Conservation (phyloP, 129 eudicot genomes). For the Erigeron canadensis region DNA sequence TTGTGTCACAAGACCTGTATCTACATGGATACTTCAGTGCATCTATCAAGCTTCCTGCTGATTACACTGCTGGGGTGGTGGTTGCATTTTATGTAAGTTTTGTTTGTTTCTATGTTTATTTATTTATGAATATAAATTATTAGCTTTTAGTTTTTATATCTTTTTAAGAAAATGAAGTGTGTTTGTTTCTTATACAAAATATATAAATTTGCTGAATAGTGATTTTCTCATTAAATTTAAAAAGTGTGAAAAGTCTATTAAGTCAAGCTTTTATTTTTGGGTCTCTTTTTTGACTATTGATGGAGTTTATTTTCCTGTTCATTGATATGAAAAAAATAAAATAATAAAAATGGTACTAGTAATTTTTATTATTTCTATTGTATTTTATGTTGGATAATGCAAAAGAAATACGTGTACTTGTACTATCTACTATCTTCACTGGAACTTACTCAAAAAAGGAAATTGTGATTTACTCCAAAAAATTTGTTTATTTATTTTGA, state of each 20-base stretch:
- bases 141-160: background rate
- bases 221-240: background rate
- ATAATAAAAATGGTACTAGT: no score
- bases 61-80: slow-evolving; percentile 96
- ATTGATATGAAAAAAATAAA: no score
- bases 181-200: no score
- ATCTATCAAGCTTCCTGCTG: slow-evolving; percentile 92
- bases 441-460: background rate
- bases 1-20: slow-evolving; percentile 87
- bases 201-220: background rate
- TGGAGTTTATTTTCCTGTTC: no score
- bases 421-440: background rate
- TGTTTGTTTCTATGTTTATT: background rate
- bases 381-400: background rate
- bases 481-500: slow-evolving; percentile 8
- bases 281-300: no score
- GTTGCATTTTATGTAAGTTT: slow-evolving; percentile 95
- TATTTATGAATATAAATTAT: background rate
- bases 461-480: background rate
- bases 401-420: background rate
- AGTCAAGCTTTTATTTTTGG: no score
- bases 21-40: slow-evolving; percentile 96
- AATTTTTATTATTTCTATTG: no score
- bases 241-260: background rate
- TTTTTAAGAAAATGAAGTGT: background rate